Conservation (phyloP, 83 land plant genomes). For the Isoetes engelmannii region DNA sequence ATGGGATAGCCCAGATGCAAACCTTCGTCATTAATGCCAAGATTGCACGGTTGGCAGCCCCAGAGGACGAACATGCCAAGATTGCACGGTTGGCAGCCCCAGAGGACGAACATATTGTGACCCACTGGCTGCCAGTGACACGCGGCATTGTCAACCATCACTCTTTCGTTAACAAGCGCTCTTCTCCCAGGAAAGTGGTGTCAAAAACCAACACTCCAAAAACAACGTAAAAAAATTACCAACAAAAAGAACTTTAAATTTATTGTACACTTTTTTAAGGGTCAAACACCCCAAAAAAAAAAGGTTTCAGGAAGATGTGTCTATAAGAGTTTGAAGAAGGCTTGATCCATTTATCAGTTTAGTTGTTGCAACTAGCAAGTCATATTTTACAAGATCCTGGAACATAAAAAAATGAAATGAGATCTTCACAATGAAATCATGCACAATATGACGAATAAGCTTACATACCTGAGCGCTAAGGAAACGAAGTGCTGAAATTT, state of each 20-base stretch:
- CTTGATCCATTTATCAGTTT: conserved; percentile 48
- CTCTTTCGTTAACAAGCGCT: conserved; percentile 25
- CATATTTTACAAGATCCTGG: conserved; percentile 61
- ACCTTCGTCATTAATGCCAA: too few relatives aligned
- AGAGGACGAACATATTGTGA: conserved; percentile 16
- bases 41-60: too few relatives aligned
- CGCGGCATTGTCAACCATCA: conserved; percentile 26
- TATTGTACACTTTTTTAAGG: too few relatives aligned
- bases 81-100: conserved; percentile 13
- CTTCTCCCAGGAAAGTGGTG: conserved; percentile 21
- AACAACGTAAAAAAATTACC: too few relatives aligned
- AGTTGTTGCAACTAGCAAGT: conserved; percentile 52
- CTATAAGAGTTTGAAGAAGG: conserved; percentile 38
- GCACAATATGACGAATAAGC: neutral
- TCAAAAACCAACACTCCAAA: too few relatives aligned
- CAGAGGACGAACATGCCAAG: too few relatives aligned
- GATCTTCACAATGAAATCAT: neutral
- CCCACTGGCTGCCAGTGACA: conserved; percentile 15
- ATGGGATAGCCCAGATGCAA: too few relatives aligned
- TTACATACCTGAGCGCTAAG: conserved; percentile 48
- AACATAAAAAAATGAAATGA: neutral
- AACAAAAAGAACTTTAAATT: too few relatives aligned
- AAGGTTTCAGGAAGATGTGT: neutral
- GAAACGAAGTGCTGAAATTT: conserved; percentile 84
- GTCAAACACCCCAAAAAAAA: too few relatives aligned